Conservation (phyloP, 768 basidiomycete species). For the Trametes gibbosa region DNA sequence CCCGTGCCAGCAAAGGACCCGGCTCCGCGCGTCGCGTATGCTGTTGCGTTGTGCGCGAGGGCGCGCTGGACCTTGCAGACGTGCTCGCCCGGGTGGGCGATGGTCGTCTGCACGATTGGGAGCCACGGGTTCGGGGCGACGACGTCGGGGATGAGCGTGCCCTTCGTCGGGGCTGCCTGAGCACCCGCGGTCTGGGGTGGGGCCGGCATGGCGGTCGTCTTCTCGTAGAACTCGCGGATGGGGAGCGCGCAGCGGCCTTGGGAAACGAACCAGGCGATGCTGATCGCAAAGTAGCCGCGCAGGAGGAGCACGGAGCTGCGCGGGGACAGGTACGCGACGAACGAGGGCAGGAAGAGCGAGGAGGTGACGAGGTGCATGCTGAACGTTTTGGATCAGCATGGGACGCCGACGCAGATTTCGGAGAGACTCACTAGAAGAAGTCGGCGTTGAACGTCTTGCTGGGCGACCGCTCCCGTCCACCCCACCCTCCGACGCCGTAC, state of each 20-base stretch:
- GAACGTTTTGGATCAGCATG: constrained; percentile 5
- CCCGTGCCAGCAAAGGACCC: constrained; percentile 31
- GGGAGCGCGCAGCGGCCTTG: constrained; percentile 53
- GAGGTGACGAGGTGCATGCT: constrained; percentile 72
- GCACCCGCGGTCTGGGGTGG: constrained; percentile 27
- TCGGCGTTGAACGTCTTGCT: constrained; percentile 45
- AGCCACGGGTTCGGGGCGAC: constrained; percentile 58
- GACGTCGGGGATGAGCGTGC: constrained; percentile 33
- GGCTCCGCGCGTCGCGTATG: constrained; percentile 42
- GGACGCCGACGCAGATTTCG: constrained; percentile 2
- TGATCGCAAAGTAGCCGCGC: constrained; percentile 53
- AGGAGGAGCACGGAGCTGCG: constrained; percentile 51
- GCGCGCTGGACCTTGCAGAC: constrained; percentile 50
- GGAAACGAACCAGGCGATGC: constrained; percentile 53
- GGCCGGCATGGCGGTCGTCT: constrained; percentile 15
- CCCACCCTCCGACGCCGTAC: constrained; percentile 59
- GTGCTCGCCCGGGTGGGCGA: constrained; percentile 61
- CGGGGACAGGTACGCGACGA: constrained; percentile 35
- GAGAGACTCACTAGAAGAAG: constrained; percentile 53
- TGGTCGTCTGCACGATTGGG: constrained; percentile 47
- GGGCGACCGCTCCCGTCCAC: constrained; percentile 31
- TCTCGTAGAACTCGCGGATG: constrained; percentile 47
- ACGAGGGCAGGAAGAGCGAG: constrained; percentile 54
- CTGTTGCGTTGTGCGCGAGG: constrained; percentile 41
- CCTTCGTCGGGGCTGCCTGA: constrained; percentile 23